A percentile compares a stretch with the other conserved stretches of the same genome.
phyloP scores from a whole-genome alignment of 2,329 filamentous ascomycete species.

The Colletotrichum gigasporum region DNA sequence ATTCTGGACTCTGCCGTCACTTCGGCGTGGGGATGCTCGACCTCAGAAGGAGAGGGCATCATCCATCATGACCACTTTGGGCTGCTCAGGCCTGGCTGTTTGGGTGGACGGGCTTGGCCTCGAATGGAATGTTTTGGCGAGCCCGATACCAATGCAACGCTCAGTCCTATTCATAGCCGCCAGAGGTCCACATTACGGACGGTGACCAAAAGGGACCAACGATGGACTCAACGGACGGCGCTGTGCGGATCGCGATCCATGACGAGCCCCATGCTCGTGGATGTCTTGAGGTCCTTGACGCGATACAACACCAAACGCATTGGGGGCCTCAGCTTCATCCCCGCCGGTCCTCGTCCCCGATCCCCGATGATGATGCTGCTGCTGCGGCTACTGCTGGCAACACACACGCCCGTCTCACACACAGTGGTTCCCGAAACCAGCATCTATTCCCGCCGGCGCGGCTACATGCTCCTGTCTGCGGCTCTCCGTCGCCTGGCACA shows the following conservation, averaged over 20 bases:
- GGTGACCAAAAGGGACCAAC: background rate
- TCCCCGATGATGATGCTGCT: background rate
- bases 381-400: background rate
- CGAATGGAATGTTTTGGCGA: constrained; percentile 11
- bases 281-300: background rate
- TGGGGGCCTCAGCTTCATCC: background rate
- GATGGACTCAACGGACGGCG: background rate
- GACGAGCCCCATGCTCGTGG: too few relatives aligned
- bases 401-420: background rate
- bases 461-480: constrained; percentile 22
- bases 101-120: background rate
- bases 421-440: constrained; percentile 5
- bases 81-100: too few relatives aligned
- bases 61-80: background rate
- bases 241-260: constrained; percentile 1
- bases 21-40: background rate
- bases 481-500: constrained; percentile 18
- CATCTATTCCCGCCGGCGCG: constrained; percentile 7
- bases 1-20: background rate
- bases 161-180: constrained; percentile 25
- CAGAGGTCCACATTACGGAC: constrained; percentile 8
- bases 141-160: constrained; percentile 17
- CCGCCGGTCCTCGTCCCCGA: background rate
- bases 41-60: background rate
- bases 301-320: constrained; percentile 8